Base-by-base conservation (phyloP, 805 yeast genomes). In the Saturnispora bothae region DNA sequence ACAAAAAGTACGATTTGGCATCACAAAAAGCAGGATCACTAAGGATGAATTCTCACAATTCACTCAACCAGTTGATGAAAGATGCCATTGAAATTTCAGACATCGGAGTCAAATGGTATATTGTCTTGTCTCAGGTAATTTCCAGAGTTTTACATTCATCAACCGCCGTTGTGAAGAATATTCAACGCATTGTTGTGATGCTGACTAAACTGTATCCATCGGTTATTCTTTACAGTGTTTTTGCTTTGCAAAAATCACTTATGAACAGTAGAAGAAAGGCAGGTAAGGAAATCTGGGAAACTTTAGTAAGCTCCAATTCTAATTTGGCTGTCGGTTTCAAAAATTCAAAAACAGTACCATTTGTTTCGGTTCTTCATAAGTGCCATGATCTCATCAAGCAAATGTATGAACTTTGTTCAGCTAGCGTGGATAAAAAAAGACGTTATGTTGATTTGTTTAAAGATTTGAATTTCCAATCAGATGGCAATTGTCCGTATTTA, bases 181-280 rank as follows among this genome's bases (percentile, higher is more conserved):
- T 92, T 13, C 57, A 69, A 37, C 58, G 63, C n/a, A 71, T 89
- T 17, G 61, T 88, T 9, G 60, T 70, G 12, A 59, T 65, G 12
- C 66, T 89, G 10, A 66, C 80, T 0, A 59, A 61, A 22, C 65
- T 71, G 18, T 92, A 85, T 53, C 95, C 96, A 0, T 70, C 73
- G 14, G 89, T 84, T 43, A 75, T 88, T 16, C 61, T 92, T n/a
- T 92, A 96, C 94, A 74, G 80, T 9, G 74, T 83, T 1, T 63
- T 82, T 28, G 78, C 89, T 0, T 78, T 83, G 45, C 61, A 68
- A 4, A 76, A 78, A 39, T 83, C 95, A 0, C 63, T 60, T 2
- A 65, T 68, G 19, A 44, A 56, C 10, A 66, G 64, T 13, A 61
- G 84, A 46, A 59, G 61, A 3, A 48, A 53, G 14, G 58, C 66